phyloP scores from a whole-genome alignment of 345 rosid genomes.

The Iberis pinnata region DNA sequence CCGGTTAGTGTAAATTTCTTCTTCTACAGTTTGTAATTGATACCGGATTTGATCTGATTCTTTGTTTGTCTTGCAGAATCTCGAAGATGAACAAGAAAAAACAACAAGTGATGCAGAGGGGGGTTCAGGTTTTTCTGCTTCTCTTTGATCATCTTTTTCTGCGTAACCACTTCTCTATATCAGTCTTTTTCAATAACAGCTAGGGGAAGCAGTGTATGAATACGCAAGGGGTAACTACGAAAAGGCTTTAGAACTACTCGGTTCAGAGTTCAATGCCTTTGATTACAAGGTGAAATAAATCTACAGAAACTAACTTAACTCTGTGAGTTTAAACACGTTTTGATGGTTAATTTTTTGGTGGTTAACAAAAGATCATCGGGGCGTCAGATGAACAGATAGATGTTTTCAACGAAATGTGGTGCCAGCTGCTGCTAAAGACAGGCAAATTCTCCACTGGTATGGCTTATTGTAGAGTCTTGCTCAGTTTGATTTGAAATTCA shows the following conservation, averaged over 20 bases:
- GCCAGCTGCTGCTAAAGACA: slow-evolving; percentile 46
- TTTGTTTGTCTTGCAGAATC: slow-evolving; percentile 38
- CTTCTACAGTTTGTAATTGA: background rate
- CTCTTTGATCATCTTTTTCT: slow-evolving; percentile 8
- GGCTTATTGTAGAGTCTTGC: slow-evolving; percentile 7
- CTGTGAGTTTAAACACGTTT: background rate
- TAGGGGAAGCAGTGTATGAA: slow-evolving; percentile 65
- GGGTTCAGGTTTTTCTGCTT: slow-evolving; percentile 48
- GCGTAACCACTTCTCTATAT: background rate
- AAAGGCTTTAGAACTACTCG: slow-evolving; percentile 50
- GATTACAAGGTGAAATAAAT: slow-evolving; percentile 51
- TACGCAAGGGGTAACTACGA: slow-evolving; percentile 51
- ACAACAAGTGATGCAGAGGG: slow-evolving; percentile 63
- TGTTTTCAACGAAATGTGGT: slow-evolving; percentile 87
- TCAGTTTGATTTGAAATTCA: background rate
- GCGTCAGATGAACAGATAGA: slow-evolving; percentile 92
- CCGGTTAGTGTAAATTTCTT: slow-evolving; percentile 39
- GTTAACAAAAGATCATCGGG: slow-evolving; percentile 48
- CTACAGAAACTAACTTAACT: background rate
- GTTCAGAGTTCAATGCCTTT: slow-evolving; percentile 59
- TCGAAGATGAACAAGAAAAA: slow-evolving; percentile 64
- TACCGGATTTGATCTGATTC: slow-evolving; percentile 6
- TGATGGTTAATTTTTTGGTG: background rate
- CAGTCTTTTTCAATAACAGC: slow-evolving; percentile 35
- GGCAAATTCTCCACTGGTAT: slow-evolving; percentile 61